phyloP scores from a whole-genome alignment of 768 basidiomycete genomes.

The Amyloporia xantha region DNA sequence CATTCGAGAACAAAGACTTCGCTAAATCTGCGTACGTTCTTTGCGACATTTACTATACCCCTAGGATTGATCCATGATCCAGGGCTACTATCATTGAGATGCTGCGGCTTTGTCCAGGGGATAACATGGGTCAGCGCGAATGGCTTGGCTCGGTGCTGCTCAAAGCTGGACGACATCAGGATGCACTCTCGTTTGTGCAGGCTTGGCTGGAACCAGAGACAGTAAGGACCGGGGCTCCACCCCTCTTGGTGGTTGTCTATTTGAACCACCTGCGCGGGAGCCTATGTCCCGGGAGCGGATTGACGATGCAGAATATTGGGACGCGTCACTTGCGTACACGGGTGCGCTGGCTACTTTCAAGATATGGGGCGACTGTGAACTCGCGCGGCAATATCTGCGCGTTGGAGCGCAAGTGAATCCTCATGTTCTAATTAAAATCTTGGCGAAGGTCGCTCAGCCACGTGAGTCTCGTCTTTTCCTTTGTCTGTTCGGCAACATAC shows the following conservation, averaged over 20 bases:
- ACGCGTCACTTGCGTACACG: constrained; percentile 24
- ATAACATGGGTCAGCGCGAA: constrained; percentile 33
- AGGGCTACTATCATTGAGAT: constrained; percentile 35
- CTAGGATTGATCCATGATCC: background rate
- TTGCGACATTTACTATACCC: background rate
- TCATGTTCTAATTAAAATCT: constrained; percentile 31
- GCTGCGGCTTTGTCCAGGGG: constrained; percentile 36
- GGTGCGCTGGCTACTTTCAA: constrained; percentile 38
- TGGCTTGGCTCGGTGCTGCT: constrained; percentile 35
- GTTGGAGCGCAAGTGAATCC: constrained; percentile 30
- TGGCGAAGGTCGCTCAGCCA: constrained; percentile 31
- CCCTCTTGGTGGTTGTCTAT: constrained; percentile 16
- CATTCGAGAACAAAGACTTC: constrained; percentile 28
- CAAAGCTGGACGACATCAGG: constrained; percentile 25
- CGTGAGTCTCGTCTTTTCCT: constrained; percentile 27
- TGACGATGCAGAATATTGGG: constrained; percentile 2
- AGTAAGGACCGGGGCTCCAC: constrained; percentile 4
- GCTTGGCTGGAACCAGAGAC: constrained; percentile 21
- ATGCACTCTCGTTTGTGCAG: constrained; percentile 38
- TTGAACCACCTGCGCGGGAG: constrained; percentile 8
- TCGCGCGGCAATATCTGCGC: constrained; percentile 34
- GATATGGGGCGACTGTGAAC: constrained; percentile 33
- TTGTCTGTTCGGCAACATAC: too few relatives aligned
- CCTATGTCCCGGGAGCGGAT: constrained; percentile 13
- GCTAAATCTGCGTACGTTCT: constrained; percentile 28